Base-by-base conservation (phyloP, 345 rosid genomes). In the Raphanus sativus region DNA sequence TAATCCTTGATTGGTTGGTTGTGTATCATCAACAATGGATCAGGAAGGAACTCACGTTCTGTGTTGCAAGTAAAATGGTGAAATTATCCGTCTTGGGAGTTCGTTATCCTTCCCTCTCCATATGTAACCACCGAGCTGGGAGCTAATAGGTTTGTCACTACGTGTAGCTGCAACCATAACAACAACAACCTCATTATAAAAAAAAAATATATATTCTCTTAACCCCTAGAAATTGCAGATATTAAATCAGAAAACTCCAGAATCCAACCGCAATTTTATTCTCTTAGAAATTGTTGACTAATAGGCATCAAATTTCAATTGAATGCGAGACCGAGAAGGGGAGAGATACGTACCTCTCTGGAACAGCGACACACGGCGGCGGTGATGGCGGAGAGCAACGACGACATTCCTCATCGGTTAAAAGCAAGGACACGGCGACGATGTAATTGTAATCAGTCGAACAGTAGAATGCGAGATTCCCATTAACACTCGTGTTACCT, bases 381-480 rank as follows among this genome's bases (percentile, higher is more conserved):
- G 87, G 64, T 77, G 88, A 70, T 85, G 86, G 75, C 82, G 71
- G 86, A 90, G 87, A 73, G 65, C 71, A 48, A 76, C 77, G 70
- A 83, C 69, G 64, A 73, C 90, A 87, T 83, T 86, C 91, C 88
- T 91, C 97, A 93, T 89, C 81, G 82, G 80, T 80, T 69, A 78
- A 65, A 62, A 56, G 13, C 29, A 59, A 8, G 56, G 70, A 71
- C 28, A 62, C 77, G 69, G 65, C 77, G 68, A 74, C n/a, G n/a
- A n/a, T n/a, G n/a, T n/a, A n/a, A n/a, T n/a, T 74, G 54, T 29
- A 74, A 2, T 75, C 12, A 70, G 52, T 66, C 24, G 62, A 71
- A 58, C 15, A 17, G 45, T 60, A 17, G 45, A 56, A 16, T 52
- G 70, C 40, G 71, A 54, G 6, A 32, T 4, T 32, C 73, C 75